phyloP scores from a whole-genome alignment of 805 yeast species.

The Ogataea zsoltii region DNA sequence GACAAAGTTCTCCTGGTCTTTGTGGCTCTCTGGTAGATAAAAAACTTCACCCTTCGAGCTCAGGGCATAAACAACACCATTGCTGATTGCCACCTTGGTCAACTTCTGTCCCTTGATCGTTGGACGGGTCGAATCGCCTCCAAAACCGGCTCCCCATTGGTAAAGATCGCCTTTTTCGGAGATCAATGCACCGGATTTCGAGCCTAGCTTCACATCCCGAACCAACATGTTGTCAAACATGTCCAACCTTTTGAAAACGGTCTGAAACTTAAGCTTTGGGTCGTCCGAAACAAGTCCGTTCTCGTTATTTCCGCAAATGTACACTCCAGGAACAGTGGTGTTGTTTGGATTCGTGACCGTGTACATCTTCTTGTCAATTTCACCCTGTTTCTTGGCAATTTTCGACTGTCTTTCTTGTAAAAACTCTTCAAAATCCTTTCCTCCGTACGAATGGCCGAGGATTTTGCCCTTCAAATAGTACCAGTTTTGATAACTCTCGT shows the following conservation, averaged over 20 bases:
- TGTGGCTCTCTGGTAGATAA: slow-evolving; percentile 34
- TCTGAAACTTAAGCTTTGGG: slow-evolving; percentile 34
- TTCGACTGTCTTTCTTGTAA: slow-evolving; percentile 33
- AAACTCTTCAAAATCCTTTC: slow-evolving; percentile 39
- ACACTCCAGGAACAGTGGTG: slow-evolving; percentile 55
- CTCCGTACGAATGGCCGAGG: slow-evolving; percentile 33
- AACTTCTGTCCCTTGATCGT: slow-evolving; percentile 51
- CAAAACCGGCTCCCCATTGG: slow-evolving; percentile 61
- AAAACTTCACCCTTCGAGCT: slow-evolving; percentile 47
- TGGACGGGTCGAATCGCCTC: slow-evolving; percentile 27
- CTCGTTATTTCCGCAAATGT: slow-evolving; percentile 61
- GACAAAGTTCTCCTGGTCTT: slow-evolving; percentile 18
- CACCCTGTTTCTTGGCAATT: slow-evolving; percentile 21
- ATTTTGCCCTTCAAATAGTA: slow-evolving; percentile 38
- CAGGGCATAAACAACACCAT: slow-evolving; percentile 52
- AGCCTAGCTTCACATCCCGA: slow-evolving; percentile 55
- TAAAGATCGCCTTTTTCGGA: slow-evolving; percentile 69
- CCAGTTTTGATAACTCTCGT: slow-evolving; percentile 43
- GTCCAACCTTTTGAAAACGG: slow-evolving; percentile 59
- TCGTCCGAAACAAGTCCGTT: slow-evolving; percentile 35
- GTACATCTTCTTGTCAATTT: slow-evolving; percentile 20
- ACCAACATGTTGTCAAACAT: slow-evolving; percentile 64
- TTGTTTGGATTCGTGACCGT: slow-evolving; percentile 37
- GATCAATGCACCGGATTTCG: slow-evolving; percentile 55
- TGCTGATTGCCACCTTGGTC: slow-evolving; percentile 47